Percentiles rank a stretch among this genome's conserved stretches.
Conservation (phyloP, 768 basidiomycete genomes). For the Termitomyces sp. region DNA sequence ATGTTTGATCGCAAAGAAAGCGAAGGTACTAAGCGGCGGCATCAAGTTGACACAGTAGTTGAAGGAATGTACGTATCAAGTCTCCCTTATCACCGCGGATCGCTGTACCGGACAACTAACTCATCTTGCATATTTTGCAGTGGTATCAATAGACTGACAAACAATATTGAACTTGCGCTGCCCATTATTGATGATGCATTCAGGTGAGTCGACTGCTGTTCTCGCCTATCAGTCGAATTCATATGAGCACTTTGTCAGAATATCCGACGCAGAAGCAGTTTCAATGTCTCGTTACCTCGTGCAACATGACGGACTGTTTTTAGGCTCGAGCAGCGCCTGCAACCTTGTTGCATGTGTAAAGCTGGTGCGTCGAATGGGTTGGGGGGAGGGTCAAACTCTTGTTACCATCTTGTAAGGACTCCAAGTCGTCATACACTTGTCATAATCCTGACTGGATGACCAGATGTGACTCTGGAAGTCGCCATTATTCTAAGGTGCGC, state of each 20-base stretch:
- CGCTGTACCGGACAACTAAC: neutral
- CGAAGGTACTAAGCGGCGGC: conserved; percentile 88
- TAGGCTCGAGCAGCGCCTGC: conserved; percentile 95
- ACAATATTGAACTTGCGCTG: conserved; percentile 83
- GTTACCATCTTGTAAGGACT: conserved; percentile 78
- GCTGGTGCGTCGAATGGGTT: conserved; percentile 64
- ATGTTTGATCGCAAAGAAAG: conserved; percentile 93
- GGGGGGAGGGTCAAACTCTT: conserved; percentile 63
- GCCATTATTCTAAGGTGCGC: conserved; percentile 89
- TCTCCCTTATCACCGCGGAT: neutral
- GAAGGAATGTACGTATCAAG: conserved; percentile 65
- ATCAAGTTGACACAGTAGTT: conserved; percentile 96
- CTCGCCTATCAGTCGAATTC: neutral
- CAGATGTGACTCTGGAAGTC: conserved; percentile 85
- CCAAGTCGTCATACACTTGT: neutral
- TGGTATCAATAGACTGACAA: conserved; percentile 89
- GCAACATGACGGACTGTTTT: conserved; percentile 84
- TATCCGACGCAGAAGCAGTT: conserved; percentile 91
- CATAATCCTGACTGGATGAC: neutral
- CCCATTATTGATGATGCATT: conserved; percentile 88
- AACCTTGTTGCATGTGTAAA: conserved; percentile 92
- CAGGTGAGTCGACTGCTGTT: conserved; percentile 41
- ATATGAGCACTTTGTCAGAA: conserved; percentile 37
- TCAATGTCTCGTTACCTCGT: conserved; percentile 95
- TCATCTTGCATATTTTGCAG: conserved; percentile 30